Percentiles rank a stretch among this genome's conserved stretches.
These are phyloP conservation scores for Pleurotus tuber-regium DNA, from an alignment of 768 basidiomycete species.

Conservation along the genomic window DNA sequence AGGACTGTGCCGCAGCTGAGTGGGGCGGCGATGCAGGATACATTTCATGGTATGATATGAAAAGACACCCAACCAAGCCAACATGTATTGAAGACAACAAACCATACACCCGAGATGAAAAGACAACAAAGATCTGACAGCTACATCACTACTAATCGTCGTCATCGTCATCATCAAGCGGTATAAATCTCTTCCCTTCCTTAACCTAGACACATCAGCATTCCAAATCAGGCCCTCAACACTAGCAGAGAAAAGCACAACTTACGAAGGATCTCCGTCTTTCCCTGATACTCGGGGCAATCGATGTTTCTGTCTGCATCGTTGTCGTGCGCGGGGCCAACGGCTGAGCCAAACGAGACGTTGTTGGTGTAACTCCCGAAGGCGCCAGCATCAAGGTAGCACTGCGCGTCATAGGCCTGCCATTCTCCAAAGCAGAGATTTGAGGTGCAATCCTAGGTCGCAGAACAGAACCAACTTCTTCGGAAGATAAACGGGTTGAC, in stretches of 20 bases:
- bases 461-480: not conserved
- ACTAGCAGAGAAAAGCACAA: not conserved
- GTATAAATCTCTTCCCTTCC: conserved; percentile 4
- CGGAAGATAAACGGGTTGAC: not conserved
- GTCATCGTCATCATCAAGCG: conserved; percentile 4
- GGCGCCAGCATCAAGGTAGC: conserved; percentile 2
- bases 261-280: conserved; percentile 2
- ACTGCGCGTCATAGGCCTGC: not conserved
- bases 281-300: not conserved
- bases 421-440: not conserved
- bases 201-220: no score
- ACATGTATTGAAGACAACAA: no score
- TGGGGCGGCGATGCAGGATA: no score
- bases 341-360: not conserved
- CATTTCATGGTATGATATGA: no score
- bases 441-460: not conserved
- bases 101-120: no score
- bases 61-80: no score
- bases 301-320: no score
- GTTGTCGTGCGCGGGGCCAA: no score
- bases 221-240: no score
- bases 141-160: conserved; percentile 27
- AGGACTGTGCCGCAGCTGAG: no score
- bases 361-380: not conserved
- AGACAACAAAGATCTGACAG: no score